Percentiles rank a stretch among this genome's conserved stretches.
Evolutionary conservation across 2,329 filamentous ascomycete genomes (phyloP).

Genomic region (Bipolaris victoriae): DNA sequence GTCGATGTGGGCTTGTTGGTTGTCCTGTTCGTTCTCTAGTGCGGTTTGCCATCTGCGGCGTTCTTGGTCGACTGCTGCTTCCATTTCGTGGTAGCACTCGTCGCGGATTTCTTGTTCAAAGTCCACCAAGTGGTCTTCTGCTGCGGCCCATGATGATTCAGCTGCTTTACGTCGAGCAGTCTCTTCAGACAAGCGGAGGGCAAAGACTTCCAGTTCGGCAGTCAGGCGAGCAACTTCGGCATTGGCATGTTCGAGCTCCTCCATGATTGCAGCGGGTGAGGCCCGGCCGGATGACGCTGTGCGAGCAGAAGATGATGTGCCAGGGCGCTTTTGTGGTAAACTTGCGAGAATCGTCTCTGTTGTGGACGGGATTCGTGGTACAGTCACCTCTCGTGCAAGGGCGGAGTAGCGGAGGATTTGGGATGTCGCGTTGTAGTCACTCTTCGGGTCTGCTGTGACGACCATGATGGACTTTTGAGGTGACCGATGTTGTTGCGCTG

Average conservation of each 20-base stretch:
- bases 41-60: conserved; percentile 80
- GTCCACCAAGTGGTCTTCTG: conserved; percentile 69
- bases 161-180: conserved; percentile 71
- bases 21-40: conserved; percentile 76
- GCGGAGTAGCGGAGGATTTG: conserved; percentile 96
- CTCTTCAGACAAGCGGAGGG: conserved; percentile 72
- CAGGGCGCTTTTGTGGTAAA: conserved; percentile 38
- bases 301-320: conserved; percentile 24
- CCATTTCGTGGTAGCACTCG: conserved; percentile 87
- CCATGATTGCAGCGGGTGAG: conserved; percentile 54
- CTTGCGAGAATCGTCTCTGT: conserved; percentile 68
- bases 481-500: conserved; percentile 50
- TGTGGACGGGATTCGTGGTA: conserved; percentile 84
- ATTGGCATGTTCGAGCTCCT: conserved; percentile 82
- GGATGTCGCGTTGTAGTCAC: conserved; percentile 95
- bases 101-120: conserved; percentile 87
- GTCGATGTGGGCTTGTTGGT: conserved; percentile 83
- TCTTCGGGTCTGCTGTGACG: conserved; percentile 88
- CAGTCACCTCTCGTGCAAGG: conserved; percentile 88
- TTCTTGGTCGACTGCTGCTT: conserved; percentile 75
- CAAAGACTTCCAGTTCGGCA: conserved; percentile 77
- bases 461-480: conserved; percentile 95
- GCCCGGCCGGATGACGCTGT: conserved; percentile 53
- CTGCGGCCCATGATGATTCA: conserved; percentile 74
- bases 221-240: conserved; percentile 80